Evolutionary conservation across 2,329 filamentous ascomycete species (phyloP).

Genomic region (Thelonectria blattea): DNA sequence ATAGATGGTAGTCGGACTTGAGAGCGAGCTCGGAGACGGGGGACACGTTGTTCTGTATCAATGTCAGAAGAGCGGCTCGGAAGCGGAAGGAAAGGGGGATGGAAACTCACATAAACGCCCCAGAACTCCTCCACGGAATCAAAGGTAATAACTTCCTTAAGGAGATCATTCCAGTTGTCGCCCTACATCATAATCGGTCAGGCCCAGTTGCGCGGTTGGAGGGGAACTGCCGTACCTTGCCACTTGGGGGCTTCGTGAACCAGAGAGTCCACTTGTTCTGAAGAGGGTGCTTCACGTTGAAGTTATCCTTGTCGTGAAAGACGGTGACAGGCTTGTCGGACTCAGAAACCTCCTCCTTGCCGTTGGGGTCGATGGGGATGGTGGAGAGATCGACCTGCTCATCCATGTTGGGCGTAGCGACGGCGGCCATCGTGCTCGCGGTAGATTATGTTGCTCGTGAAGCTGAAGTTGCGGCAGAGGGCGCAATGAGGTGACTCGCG

Average conservation of each 20-base stretch:
- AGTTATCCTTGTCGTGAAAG: conserved; percentile 98
- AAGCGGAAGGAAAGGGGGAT: conserved; percentile 9
- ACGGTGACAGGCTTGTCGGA: conserved; percentile 80
- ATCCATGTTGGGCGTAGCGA: conserved; percentile 46
- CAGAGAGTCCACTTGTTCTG: conserved; percentile 98
- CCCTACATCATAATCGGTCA: conserved; percentile 61
- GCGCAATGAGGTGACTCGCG: conserved; percentile 19
- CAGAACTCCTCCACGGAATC: conserved; percentile 99
- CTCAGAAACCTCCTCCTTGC: conserved; percentile 59
- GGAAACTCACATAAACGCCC: conserved; percentile 88
- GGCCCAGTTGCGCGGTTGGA: conserved; percentile 2
- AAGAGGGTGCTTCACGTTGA: conserved; percentile 98
- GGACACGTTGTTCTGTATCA: conserved; percentile 90
- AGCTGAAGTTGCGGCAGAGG: conserved; percentile 18
- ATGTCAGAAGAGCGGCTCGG: conserved; percentile 22
- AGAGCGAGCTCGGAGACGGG: conserved; percentile 93
- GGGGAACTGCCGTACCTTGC: conserved; percentile 70
- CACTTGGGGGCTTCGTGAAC: conserved; percentile 98
- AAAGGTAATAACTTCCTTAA: conserved; percentile 99
- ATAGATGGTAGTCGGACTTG: conserved; percentile 99
- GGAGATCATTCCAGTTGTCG: conserved; percentile 97
- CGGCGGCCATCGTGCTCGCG: conserved; percentile 44
- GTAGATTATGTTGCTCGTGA: conserved; percentile 24
- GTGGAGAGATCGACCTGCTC: conserved; percentile 71
- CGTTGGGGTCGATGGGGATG: conserved; percentile 70